Evolutionary conservation across 2,329 filamentous ascomycete species (phyloP), one percentile per base, ranked within the genome.

Genomic region (Arthrobotrys sphaeroides): DNA sequence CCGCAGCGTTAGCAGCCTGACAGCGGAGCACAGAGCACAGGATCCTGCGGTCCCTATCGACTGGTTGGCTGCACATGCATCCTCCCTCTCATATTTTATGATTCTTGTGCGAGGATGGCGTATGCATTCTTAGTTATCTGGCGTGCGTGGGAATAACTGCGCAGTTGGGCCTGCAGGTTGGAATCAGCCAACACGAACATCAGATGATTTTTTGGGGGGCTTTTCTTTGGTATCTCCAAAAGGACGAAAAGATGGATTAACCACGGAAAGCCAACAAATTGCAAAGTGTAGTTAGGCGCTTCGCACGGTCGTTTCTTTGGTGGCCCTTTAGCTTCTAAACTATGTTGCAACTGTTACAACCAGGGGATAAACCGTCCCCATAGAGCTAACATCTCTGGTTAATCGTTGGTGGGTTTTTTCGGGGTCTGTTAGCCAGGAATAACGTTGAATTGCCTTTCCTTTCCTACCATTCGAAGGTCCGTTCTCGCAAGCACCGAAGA

Each of bases 151-250:
- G 36, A 53, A 53, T 67, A 20, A 26, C 55, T 67, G 49, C 28
- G 49, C 62, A 57, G 53, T 55, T 10, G 36, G 31, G 51, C 33
- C 53, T 53, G 65, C 65, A 22, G 20, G 40, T 57, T 55, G 31
- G 57, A 47, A 55, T 38, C n/a, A 59, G 62, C 70, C 55, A 68
- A 74, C 61, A 67, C 53, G 36, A 75, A 75, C 72, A 75, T 75
- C 72, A 75, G 72, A 75, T 69, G 72, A 75, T 69, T 64, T 68
- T 68, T 47, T 53, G n/a, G n/a, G n/a, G n/a, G n/a, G n/a, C 40
- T 26, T 55, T 13, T 40, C 40, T 28, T 42, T 67, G 31, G 36
- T 13, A 13, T 43, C 20, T 31, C 36, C 28, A 43, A 60, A 60
- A 12, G 36, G 55, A 36, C 18, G 36, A 1, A 59, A 45, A 45